Base-by-base conservation (phyloP, 768 basidiomycete genomes). In the Russula ochroleuca region DNA sequence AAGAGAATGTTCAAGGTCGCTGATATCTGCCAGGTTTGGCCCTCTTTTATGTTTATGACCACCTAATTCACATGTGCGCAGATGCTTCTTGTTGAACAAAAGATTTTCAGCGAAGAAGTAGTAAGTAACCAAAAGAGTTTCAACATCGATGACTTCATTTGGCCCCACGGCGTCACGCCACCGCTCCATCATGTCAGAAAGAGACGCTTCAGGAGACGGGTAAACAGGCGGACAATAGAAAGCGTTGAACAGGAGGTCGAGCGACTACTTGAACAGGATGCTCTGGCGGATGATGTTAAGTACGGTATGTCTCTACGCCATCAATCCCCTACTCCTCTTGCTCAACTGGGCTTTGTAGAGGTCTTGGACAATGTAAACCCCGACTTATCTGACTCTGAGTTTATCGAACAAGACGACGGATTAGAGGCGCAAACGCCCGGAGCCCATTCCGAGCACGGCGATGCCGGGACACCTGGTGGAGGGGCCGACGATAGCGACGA, bases 1-100 rank as follows among this genome's bases (percentile, higher is more conserved):
- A 94, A 95, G 73, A 94, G 97, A 71, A 89, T 97, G 85, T 97
- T 98, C 80, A 99, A 99, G 75, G 92, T 95, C 7, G 95, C 94
- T 43, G 97, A 99, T 73, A 96, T 99, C 76, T 96, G 92, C 77
- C 95, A 97, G 84, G 93, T 94, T 69, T 45, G 59, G 59, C 23
- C n/a, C 41, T 48, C 38, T 53, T 51, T 54, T 41, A 25, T 56
- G 43, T 51, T 55, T 61, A 37, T 61, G 41, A 45, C 62, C 74
- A 45, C 28, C 64, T 55, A n/a, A 37, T 14, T 63, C 21, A 50
- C 23, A 49, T 31, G n/a, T 13, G 14, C 45, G 11, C 62, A 97
- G 93, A 98, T 98, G 94, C 83, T 99, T 49, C 86, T 97, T 2
- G 86, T 97, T 25, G 92, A 88, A 64, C 80, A 92, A 66, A 84